Conservation (phyloP, 1,284 basidiomycete genomes). For the Cryptococcus depauperatus region DNA sequence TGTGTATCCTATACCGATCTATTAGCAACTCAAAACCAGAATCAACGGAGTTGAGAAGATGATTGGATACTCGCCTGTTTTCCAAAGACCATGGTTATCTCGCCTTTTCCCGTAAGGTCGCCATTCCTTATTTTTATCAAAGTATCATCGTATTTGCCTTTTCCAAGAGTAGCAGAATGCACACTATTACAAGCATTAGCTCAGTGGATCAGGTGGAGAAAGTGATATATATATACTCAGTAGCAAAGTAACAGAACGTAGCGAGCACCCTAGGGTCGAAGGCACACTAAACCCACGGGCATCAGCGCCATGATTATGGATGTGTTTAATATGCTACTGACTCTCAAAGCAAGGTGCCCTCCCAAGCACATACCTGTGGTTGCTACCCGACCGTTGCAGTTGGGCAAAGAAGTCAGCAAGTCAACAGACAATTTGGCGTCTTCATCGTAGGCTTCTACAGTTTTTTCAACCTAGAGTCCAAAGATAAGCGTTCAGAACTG, state of each 20-base stretch:
- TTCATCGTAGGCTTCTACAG: constrained; percentile 75
- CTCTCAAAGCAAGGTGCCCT: constrained; percentile 52
- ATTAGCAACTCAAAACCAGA: background rate
- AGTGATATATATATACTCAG: too few species aligned
- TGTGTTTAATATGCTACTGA: constrained; percentile 32
- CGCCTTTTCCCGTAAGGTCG: constrained; percentile 65
- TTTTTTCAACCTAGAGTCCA: constrained; percentile 65
- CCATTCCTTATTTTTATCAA: constrained; percentile 63
- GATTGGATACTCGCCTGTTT: constrained; percentile 58
- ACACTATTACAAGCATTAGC: constrained; percentile 44
- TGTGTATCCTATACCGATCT: constrained; percentile 59
- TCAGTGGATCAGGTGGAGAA: background rate
- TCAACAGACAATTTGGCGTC: constrained; percentile 70
- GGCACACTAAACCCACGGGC: constrained; percentile 54
- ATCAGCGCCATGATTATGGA: background rate
- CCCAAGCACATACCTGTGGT: constrained; percentile 48
- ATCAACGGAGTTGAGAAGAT: background rate
- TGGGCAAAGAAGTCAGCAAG: constrained; percentile 59
- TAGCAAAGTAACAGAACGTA: constrained; percentile 86
- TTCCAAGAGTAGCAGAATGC: constrained; percentile 75
- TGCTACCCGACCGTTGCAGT: constrained; percentile 82
- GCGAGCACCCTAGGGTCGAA: constrained; percentile 76
- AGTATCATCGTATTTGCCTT: constrained; percentile 67
- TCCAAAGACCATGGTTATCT: constrained; percentile 86
- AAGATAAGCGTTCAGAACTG: background rate